A percentile compares a stretch with the other conserved stretches of the same genome.
Conservation (phyloP, 1,284 basidiomycete genomes). For the Lignosus rhinocerotis region DNA sequence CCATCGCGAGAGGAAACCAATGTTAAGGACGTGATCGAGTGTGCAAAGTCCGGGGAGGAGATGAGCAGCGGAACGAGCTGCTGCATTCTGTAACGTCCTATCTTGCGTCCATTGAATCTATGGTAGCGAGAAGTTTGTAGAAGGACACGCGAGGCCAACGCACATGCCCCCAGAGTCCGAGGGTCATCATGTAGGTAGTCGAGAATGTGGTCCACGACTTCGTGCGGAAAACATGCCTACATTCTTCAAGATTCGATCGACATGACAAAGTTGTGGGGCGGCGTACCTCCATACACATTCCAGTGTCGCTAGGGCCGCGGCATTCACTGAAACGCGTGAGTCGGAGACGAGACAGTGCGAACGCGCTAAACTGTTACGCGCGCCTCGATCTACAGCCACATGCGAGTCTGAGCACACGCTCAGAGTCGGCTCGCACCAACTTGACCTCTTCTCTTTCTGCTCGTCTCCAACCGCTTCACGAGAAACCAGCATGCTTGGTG, state of each 20-base stretch:
- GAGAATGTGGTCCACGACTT: conserved; percentile 37
- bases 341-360: too few species aligned
- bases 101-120: conserved; percentile 33
- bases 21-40: conserved; percentile 5
- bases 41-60: conserved; percentile 6
- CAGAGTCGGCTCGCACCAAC: background rate
- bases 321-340: too few species aligned
- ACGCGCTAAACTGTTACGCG: too few species aligned
- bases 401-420: too few species aligned
- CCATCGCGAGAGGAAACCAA: background rate
- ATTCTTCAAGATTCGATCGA: background rate
- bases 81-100: background rate
- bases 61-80: background rate
- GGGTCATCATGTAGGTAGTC: conserved; percentile 36
- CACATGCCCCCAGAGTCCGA: conserved; percentile 33
- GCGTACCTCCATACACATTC: background rate
- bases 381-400: too few species aligned
- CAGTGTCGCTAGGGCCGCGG: too few species aligned
- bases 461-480: conserved; percentile 3
- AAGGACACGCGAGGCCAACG: conserved; percentile 38
- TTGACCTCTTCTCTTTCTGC: background rate
- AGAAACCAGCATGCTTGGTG: conserved; percentile 32
- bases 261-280: background rate
- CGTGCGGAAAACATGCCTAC: conserved; percentile 27
- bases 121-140: conserved; percentile 35